Percentiles rank a stretch among this genome's conserved stretches.
These are phyloP conservation scores for Exophiala spinifera DNA, from an alignment of 2,329 filamentous ascomycete species.

Conservation along the genomic window DNA sequence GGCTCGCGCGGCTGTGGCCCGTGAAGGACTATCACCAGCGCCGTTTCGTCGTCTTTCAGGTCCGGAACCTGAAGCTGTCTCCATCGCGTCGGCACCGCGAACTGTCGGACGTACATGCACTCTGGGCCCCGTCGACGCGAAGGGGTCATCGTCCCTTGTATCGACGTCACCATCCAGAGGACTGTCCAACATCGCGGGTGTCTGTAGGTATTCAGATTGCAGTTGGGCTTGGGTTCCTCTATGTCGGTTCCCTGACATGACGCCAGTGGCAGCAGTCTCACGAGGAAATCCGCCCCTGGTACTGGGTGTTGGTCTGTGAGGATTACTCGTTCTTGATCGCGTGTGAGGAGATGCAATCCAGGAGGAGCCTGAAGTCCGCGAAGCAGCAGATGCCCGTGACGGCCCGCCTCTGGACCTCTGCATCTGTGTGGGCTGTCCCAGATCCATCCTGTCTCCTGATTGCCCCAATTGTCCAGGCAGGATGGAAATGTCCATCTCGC, in stretches of 20 bases:
- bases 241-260: slow-evolving; percentile 9
- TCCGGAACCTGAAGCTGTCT: neutral
- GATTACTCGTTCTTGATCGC: neutral
- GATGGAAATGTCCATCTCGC: slow-evolving; percentile 26
- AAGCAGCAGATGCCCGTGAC: neutral
- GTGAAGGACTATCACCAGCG: slow-evolving; percentile 7
- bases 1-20: slow-evolving; percentile 10
- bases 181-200: slow-evolving; percentile 15
- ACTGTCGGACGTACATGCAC: neutral
- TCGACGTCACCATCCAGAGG: slow-evolving; percentile 1
- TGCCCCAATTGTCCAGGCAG: slow-evolving; percentile 12
- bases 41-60: neutral
- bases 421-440: neutral
- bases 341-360: slow-evolving; percentile 10
- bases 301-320: slow-evolving; percentile 12
- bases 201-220: slow-evolving; percentile 8
- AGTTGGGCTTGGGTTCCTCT: neutral
- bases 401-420: neutral
- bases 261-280: neutral
- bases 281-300: neutral
- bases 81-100: neutral
- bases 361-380: slow-evolving; percentile 15
- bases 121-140: neutral
- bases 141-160: neutral
- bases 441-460: neutral